Percentiles rank a stretch among this genome's conserved stretches.
Evolutionary conservation across 257 asterid species (phyloP).

Genomic region (Nicotiana attenuata): DNA sequence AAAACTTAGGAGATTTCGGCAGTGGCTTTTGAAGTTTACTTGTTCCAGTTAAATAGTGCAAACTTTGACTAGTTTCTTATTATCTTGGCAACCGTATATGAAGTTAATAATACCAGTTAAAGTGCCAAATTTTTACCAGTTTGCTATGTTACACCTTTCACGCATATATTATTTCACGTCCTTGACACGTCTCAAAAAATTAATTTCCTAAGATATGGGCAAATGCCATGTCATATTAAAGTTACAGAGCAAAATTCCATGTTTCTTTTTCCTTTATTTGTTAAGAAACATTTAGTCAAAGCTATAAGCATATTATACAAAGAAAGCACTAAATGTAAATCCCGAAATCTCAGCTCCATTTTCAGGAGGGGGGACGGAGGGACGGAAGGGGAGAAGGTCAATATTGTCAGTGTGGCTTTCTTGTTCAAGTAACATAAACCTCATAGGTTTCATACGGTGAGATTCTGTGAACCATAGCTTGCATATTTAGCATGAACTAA

Average conservation of each 20-base stretch:
- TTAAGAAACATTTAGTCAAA: not conserved
- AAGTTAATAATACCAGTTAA: not conserved
- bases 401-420: not conserved
- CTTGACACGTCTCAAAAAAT: not conserved
- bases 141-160: not conserved
- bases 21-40: not conserved
- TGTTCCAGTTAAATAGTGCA: conserved; percentile 1
- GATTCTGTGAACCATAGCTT: not conserved
- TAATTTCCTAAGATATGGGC: not conserved
- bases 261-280: too few species aligned
- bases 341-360: not conserved
- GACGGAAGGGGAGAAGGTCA: not conserved
- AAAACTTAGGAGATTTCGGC: not conserved
- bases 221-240: not conserved
- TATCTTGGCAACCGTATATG: not conserved
- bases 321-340: not conserved
- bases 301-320: not conserved
- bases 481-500: not conserved
- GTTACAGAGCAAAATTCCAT: too few species aligned
- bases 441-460: not conserved
- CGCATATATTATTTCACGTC: not conserved
- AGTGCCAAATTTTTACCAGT: not conserved
- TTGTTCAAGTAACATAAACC: not conserved
- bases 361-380: not conserved
- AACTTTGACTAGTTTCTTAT: not conserved